Percentiles rank a stretch among this genome's conserved stretches.
Evolutionary conservation across 176 grass and related monocot species (phyloP).

Genomic region (Secale cereale): DNA sequence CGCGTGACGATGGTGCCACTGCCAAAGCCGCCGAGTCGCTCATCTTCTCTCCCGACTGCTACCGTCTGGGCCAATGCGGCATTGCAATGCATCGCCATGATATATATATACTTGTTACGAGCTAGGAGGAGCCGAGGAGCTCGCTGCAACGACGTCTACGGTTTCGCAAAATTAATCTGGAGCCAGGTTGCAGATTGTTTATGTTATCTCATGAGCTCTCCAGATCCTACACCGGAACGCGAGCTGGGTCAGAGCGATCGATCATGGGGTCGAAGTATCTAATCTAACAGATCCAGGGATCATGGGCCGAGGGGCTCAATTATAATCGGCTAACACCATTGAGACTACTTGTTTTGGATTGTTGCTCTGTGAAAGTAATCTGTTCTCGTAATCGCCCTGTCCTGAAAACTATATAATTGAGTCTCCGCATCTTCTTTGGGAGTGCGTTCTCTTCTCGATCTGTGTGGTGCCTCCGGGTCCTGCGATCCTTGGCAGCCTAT

Average conservation of each 20-base stretch:
- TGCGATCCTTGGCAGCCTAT: not conserved
- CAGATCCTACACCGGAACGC: not conserved
- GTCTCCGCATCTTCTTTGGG: not conserved
- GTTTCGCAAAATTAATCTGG: not conserved
- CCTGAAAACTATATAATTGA: not conserved
- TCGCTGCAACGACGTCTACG: not conserved
- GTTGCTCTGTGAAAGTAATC: not conserved
- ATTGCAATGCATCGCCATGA: not conserved
- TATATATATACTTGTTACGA: not conserved
- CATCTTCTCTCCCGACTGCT: not conserved
- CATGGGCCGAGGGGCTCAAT: too few species aligned
- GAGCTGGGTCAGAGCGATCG: not conserved
- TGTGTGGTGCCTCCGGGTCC: not conserved
- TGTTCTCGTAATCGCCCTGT: not conserved
- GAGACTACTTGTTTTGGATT: not conserved
- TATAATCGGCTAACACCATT: not conserved
- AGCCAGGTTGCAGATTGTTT: not conserved
- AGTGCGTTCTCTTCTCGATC: not conserved
- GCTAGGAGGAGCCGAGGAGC: not conserved
- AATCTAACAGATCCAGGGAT: not conserved
- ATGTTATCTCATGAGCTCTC: not conserved
- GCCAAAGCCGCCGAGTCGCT: not conserved
- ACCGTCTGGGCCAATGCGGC: not conserved
- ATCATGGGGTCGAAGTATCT: not conserved
- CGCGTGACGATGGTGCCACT: not conserved